Evolutionary conservation across 148 eudicot genomes (phyloP).

Genomic region (Rhododendron henanense): DNA sequence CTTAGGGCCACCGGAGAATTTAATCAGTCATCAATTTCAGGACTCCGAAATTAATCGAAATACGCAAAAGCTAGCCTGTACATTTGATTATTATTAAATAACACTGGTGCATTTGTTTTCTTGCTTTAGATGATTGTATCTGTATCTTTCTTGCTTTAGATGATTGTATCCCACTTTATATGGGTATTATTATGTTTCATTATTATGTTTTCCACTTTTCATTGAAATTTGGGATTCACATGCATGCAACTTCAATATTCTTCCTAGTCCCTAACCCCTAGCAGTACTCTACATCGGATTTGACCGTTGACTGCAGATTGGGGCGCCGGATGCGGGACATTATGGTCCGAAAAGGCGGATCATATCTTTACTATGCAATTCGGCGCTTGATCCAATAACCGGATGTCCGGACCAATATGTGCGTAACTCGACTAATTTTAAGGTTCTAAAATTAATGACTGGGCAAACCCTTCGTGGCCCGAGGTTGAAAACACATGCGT

Average conservation of each 20-base stretch:
- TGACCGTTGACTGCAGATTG: constrained; percentile 6
- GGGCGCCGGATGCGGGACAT: background rate
- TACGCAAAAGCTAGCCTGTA: too few species aligned
- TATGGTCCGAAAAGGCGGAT: background rate
- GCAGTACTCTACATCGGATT: background rate
- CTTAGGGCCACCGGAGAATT: too few species aligned
- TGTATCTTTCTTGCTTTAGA: background rate
- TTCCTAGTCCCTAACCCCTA: background rate
- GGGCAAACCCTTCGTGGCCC: too few species aligned
- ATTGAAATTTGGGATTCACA: background rate
- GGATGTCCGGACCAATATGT: too few species aligned
- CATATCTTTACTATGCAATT: background rate
- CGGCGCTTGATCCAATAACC: too few species aligned
- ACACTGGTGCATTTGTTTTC: background rate
- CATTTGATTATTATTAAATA: too few species aligned
- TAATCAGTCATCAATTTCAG: too few species aligned
- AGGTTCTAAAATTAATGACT: too few species aligned
- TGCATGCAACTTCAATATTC: constrained; percentile 1
- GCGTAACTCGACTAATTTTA: too few species aligned
- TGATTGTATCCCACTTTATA: background rate
- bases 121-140: background rate
- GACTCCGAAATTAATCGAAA: too few species aligned
- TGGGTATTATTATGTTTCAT: background rate
- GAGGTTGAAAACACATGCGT: too few species aligned
- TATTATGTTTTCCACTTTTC: background rate